phyloP scores from a whole-genome alignment of 2,329 filamentous ascomycete species.

The Fusarium marasasianum region DNA sequence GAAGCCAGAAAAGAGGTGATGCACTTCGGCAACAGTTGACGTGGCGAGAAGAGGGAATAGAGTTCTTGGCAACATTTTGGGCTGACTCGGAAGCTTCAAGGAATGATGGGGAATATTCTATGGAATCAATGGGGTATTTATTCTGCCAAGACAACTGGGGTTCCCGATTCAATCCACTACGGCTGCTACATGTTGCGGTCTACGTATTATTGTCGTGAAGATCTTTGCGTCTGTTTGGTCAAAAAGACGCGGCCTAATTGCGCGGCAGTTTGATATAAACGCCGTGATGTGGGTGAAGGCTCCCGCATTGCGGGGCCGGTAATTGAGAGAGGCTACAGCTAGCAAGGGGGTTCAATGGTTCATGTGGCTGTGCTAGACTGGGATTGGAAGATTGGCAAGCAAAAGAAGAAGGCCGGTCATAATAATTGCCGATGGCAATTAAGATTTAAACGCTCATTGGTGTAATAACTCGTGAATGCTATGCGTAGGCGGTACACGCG shows the following conservation, averaged over 20 bases:
- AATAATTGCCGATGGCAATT: no score
- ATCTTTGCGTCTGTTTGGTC: not conserved
- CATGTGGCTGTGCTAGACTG: no score
- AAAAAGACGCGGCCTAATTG: not conserved
- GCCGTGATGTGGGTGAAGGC: not conserved
- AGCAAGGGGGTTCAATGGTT: no score
- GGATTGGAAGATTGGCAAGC: no score
- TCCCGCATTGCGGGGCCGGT: not conserved
- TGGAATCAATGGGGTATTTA: not conserved
- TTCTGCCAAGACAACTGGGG: not conserved
- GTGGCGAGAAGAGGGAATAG: not conserved
- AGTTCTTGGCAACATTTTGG: not conserved
- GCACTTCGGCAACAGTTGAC: not conserved
- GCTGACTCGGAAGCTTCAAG: not conserved
- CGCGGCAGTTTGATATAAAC: not conserved
- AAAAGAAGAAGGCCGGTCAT: no score
- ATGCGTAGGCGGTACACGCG: not conserved
- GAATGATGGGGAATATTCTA: fast-evolving
- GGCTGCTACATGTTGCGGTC: fast-evolving
- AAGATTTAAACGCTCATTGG: not conserved
- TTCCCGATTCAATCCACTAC: not conserved
- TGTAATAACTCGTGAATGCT: not conserved
- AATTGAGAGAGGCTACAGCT: not conserved
- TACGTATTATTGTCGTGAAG: fast-evolving
- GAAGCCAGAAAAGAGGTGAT: not conserved